A percentile compares a stretch with the other conserved stretches of the same genome.
Evolutionary conservation across 768 basidiomycete species (phyloP).

Genomic region (Serendipita vermifera): DNA sequence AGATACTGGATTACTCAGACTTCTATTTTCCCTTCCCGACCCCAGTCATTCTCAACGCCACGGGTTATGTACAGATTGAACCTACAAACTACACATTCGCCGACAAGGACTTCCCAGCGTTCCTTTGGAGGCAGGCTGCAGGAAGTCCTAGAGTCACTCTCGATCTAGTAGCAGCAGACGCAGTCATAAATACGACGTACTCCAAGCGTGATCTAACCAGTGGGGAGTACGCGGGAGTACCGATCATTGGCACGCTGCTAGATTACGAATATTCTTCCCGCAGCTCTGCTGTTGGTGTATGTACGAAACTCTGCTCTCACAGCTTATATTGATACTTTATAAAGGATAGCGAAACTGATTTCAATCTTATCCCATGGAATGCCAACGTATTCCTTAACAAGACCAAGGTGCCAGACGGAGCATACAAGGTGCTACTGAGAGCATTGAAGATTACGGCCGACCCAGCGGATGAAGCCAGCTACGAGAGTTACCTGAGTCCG

Average conservation of each 20-base stretch:
- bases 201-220: constrained; percentile 20
- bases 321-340: constrained; percentile 16
- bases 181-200: constrained; percentile 31
- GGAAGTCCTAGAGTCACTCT: constrained; percentile 36
- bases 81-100: constrained; percentile 38
- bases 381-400: constrained; percentile 27
- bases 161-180: constrained; percentile 36
- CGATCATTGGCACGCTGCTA: constrained; percentile 36
- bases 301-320: not conserved
- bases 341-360: constrained; percentile 22
- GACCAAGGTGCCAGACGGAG: constrained; percentile 30
- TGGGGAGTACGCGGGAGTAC: constrained; percentile 27
- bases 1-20: constrained; percentile 40
- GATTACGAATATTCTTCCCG: constrained; percentile 37
- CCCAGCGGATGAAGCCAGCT: constrained; percentile 28
- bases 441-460: constrained; percentile 35
- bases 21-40: constrained; percentile 33
- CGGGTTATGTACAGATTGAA: constrained; percentile 28
- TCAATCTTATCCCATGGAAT: constrained; percentile 21
- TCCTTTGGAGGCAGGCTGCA: constrained; percentile 34
- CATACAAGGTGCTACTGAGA: constrained; percentile 32
- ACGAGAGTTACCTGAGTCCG: constrained; percentile 31
- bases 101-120: constrained; percentile 29
- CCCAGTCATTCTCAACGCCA: constrained; percentile 32
- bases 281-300: constrained; percentile 27